These are phyloP conservation scores for Hyphodiscus hymeniophilus DNA, from an alignment of 495 filamentous ascomycete species.

Conservation along the genomic window DNA sequence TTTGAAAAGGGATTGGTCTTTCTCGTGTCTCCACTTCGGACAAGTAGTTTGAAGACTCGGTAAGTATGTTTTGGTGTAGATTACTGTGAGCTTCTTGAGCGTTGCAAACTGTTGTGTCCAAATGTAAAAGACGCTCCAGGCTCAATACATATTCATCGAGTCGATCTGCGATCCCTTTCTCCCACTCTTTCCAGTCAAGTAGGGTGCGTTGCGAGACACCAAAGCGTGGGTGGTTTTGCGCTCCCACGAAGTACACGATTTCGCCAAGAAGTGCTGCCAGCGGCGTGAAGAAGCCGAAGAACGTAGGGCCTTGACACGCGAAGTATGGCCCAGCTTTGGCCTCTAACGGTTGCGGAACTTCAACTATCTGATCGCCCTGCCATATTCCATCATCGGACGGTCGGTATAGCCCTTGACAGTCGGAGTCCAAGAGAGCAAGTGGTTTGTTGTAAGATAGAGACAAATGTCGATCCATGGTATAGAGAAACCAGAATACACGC, in stretches of 20 bases:
- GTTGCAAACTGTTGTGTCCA: not conserved
- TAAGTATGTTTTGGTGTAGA: not conserved
- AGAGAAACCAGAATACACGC: not conserved
- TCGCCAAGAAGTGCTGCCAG: not conserved
- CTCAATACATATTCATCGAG: not conserved
- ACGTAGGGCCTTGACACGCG: not conserved
- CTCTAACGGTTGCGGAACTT: not conserved
- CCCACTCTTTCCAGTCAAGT: not conserved
- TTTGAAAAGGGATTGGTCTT: too few relatives aligned
- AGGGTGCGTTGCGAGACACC: too few relatives aligned
- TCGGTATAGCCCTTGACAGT: not conserved
- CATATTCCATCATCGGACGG: not conserved
- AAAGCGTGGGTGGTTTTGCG: not conserved
- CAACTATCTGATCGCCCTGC: not conserved
- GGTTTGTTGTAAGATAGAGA: not conserved
- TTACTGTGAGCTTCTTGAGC: not conserved
- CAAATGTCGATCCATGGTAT: not conserved
- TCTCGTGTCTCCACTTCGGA: too few relatives aligned
- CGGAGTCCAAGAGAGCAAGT: not conserved
- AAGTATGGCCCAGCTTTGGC: not conserved
- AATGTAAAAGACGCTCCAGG: not conserved
- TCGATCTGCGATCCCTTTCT: too few relatives aligned
- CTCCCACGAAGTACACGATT: not conserved
- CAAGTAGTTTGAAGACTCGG: too few relatives aligned
- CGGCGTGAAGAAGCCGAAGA: not conserved